Base-by-base conservation (phyloP, 176 grass and related monocot species). In the Eragrostis nindensis region DNA sequence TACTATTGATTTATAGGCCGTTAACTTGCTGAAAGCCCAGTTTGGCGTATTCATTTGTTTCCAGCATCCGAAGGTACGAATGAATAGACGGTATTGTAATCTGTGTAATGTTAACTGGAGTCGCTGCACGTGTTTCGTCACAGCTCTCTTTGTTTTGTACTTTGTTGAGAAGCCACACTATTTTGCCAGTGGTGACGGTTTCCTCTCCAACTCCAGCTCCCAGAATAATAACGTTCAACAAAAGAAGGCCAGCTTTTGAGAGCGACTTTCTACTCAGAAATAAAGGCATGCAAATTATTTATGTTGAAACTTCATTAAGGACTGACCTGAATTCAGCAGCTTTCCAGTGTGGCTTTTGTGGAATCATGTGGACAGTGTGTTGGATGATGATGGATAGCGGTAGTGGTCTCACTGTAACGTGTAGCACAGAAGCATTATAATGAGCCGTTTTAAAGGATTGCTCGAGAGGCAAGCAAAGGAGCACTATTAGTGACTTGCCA, bases 381-480 rank as follows among this genome's bases (percentile, higher is more conserved):
- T 53, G 29, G 12, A 40, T 46, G n/a, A 83, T 76, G 26, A 38
- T 59, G 48, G 0, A 24, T 7, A 5, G 9, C 30, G 44, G 24
- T 24, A 30, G 55, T 74, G 62, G 54, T 53, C 18, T 12, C 64
- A 45, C 74, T 13, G 32, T 11, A 29, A 61, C 41, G 21, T 19
- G 24, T 66, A 29, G 55, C 60, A 79, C 29, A n/a, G 43, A 57
- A 26, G 54, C 76, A 73, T 24, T 61, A 17, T 66, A 48, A 44
- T 61, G 68, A 83, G 65, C 62, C 50, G 61, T 36, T 53, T 80
- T 63, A 80, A 53, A 64, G 42, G 70, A 56, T 80, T 85, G 70
- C 54, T 80, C 26, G 8, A 48, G 53, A 64, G 70, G 69, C 76
- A 76, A 62, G 87, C 8, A 26, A 84, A 43, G 44, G 46, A 68